Percentiles rank a stretch among this genome's conserved stretches.
Evolutionary conservation across 495 filamentous ascomycete genomes (phyloP).

Genomic region (Niebla homalea): DNA sequence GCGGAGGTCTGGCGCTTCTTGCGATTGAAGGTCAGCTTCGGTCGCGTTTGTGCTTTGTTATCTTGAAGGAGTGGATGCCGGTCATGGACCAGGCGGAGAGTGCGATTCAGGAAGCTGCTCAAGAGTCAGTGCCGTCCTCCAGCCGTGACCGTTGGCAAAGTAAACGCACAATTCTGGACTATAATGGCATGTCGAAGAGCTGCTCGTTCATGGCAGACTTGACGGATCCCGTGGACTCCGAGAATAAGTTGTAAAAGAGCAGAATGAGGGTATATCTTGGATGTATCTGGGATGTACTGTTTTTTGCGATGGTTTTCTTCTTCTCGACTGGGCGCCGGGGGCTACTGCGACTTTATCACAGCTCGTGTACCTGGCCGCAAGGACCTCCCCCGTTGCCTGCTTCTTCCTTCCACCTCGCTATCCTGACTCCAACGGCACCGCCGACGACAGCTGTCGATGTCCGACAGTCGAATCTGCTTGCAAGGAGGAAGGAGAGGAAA

Average conservation of each 20-base stretch:
- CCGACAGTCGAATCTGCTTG: too few species aligned
- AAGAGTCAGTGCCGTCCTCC: background rate
- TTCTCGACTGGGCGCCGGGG: background rate
- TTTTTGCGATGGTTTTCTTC: background rate
- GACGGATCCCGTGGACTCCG: background rate
- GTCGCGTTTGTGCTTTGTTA: conserved; percentile 1
- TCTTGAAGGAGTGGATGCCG: conserved; percentile 13
- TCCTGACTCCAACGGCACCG: conserved; percentile 8
- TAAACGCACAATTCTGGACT: background rate
- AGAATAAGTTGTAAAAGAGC: background rate
- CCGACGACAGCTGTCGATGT: conserved; percentile 5
- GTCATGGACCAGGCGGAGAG: conserved; percentile 12
- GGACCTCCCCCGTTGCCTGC: too few species aligned
- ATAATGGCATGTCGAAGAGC: background rate
- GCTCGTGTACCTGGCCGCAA: too few species aligned
- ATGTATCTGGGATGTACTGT: background rate
- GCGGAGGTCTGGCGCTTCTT: conserved; percentile 15
- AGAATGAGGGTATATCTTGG: too few species aligned
- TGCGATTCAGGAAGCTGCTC: conserved; percentile 2
- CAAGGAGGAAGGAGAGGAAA: background rate
- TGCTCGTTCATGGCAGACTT: background rate
- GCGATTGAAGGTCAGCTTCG: conserved; percentile 16
- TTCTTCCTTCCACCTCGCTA: conserved; percentile 1
- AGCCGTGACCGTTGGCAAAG: background rate
- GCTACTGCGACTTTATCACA: background rate